Percentiles rank a stretch among this genome's conserved stretches.
Evolutionary conservation across 1,284 basidiomycete genomes (phyloP).

Genomic region (Ustilago vetiveriae): DNA sequence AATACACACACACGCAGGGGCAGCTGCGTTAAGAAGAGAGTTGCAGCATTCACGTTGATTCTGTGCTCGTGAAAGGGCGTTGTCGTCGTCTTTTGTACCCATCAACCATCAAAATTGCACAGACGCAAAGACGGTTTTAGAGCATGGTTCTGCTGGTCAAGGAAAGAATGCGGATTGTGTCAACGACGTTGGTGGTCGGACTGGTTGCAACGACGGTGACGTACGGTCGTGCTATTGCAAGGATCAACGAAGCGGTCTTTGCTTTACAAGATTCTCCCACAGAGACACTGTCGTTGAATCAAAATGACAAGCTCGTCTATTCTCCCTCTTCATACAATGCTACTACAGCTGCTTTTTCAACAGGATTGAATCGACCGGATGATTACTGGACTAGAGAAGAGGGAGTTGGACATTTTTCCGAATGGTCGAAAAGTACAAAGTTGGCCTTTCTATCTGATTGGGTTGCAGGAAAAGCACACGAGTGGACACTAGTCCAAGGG

Average conservation of each 20-base stretch:
- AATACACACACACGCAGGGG: no score
- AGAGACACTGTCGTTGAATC: background rate
- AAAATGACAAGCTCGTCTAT: no score
- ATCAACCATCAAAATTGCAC: no score
- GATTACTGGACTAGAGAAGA: constrained; percentile 46
- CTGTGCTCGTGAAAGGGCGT: no score
- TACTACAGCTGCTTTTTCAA: background rate
- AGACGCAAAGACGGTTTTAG: no score
- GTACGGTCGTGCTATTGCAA: constrained; percentile 14
- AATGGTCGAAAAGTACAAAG: constrained; percentile 64
- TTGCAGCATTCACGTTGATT: no score
- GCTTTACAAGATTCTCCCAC: constrained; percentile 1
- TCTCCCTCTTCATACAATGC: background rate
- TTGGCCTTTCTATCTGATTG: constrained; percentile 62
- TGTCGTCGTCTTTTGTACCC: no score
- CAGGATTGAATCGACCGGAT: constrained; percentile 4
- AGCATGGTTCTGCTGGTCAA: background rate
- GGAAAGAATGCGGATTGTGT: background rate
- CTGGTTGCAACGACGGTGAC: background rate
- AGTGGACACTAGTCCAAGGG: constrained; percentile 68
- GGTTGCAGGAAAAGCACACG: constrained; percentile 43
- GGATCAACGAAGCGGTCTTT: constrained; percentile 10
- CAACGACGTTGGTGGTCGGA: background rate
- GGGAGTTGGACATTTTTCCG: constrained; percentile 64
- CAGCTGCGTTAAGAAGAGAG: no score